Conservation (phyloP, 1,284 basidiomycete species). For the Neonothopanus nambi region DNA sequence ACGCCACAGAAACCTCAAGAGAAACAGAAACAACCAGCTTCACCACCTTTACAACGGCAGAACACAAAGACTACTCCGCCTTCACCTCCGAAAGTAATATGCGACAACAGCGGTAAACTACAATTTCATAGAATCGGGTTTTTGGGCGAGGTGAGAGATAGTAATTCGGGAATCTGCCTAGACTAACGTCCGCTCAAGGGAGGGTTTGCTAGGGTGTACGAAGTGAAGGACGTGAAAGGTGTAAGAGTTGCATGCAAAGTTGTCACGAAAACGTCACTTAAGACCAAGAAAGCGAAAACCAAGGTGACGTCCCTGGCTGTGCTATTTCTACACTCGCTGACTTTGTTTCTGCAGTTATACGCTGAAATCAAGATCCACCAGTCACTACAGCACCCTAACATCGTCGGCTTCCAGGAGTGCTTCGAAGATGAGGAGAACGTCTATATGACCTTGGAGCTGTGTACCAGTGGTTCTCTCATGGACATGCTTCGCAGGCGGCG, state of each 20-base stretch:
- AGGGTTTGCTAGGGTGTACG: slow-evolving; percentile 89
- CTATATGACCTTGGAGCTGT: slow-evolving; percentile 96
- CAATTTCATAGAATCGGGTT: slow-evolving; percentile 76
- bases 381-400: slow-evolving; percentile 89
- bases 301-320: slow-evolving; percentile 54
- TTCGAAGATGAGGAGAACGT: slow-evolving; percentile 97
- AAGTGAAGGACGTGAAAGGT: slow-evolving; percentile 72
- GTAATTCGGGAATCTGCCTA: background rate
- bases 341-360: slow-evolving; percentile 61
- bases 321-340: background rate
- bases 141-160: slow-evolving; percentile 75
- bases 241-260: slow-evolving; percentile 84
- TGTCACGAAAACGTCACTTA: slow-evolving; percentile 80
- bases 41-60: slow-evolving; percentile 72
- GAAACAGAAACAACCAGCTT: slow-evolving; percentile 39
- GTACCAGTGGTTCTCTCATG: slow-evolving; percentile 86
- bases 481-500: slow-evolving; percentile 89
- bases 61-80: slow-evolving; percentile 82
- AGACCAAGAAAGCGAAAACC: slow-evolving; percentile 91
- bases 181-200: slow-evolving; percentile 49
- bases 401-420: slow-evolving; percentile 91
- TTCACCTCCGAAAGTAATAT: slow-evolving; percentile 78
- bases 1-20: slow-evolving; percentile 28
- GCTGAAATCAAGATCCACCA: slow-evolving; percentile 99
- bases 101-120: slow-evolving; percentile 58